Base-by-base conservation (phyloP, 805 yeast genomes). In the Torulaspora franciscae region DNA sequence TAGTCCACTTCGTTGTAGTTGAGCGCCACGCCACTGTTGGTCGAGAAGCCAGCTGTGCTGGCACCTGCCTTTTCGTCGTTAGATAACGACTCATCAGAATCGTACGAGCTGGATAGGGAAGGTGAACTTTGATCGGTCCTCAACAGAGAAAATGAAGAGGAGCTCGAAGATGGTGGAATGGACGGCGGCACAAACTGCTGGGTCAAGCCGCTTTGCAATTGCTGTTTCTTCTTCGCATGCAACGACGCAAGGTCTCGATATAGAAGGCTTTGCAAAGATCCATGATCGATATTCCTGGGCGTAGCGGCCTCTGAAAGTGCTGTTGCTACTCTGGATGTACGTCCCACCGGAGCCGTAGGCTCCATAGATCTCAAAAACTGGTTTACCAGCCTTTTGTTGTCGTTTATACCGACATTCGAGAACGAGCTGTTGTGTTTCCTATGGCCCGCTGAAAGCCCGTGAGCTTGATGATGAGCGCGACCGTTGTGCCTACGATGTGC, bases 351-450 rank as follows among this genome's bases (percentile, higher is more conserved):
- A 1, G 43, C 15, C 22, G 55, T 44, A 2, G 62, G 56, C 24
- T 47, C 56, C 56, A 56, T 51, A 3, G 63, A 57, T 30, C 53
- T 46, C 29, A 60, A 40, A 43, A 60, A 60, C 29, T 59, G 62
- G 37, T 57, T 49, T 3, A 58, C 64, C 25, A 60, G 36, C 39
- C 65, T 51, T 39, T 59, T 58, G 17, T 53, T 52, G 32, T 59
- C 64, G 32, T 45, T 47, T 14, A 30, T 37, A 19, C 32, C 22
- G 7, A 43, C 29, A 23, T 33, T 42, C 7, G 51, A 43, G 35
- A 44, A 45, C 10, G 52, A 48, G 2, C 37, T 40, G 8, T 38
- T 42, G 24, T 40, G 43, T 24, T 41, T 39, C 37, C 37, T 33
- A 9, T 46, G 44, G 11, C 24, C 10, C 26, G 27, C 25, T 6